These are phyloP conservation scores for Austroboletus sp. DNA, from an alignment of 1,284 basidiomycete genomes.

Conservation along the genomic window DNA sequence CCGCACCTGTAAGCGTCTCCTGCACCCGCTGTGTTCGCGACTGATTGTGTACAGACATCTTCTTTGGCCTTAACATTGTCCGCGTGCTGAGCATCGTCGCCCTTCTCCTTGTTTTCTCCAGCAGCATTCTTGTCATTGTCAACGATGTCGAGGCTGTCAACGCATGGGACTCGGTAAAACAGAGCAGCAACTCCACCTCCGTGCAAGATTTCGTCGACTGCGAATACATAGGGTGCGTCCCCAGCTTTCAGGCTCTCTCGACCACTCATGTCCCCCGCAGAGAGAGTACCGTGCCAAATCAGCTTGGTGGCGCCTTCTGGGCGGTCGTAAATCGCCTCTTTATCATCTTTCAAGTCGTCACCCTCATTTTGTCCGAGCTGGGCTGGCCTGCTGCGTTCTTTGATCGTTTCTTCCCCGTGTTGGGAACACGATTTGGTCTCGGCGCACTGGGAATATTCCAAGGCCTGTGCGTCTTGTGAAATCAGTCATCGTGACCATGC, in stretches of 20 bases:
- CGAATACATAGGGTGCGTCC: conserved; percentile 70
- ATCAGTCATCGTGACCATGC: conserved; percentile 4
- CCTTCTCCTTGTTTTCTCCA: conserved; percentile 71
- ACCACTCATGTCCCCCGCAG: conserved; percentile 33
- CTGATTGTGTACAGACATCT: conserved; percentile 45
- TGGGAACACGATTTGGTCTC: conserved; percentile 75
- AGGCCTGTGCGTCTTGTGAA: conserved; percentile 50
- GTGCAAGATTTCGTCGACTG: conserved; percentile 43
- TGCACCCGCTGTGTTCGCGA: neutral
- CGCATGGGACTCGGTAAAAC: conserved; percentile 44
- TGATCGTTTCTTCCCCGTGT: conserved; percentile 74
- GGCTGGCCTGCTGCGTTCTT: conserved; percentile 74
- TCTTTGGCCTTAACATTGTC: conserved; percentile 74
- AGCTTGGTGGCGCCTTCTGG: conserved; percentile 84
- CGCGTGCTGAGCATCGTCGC: conserved; percentile 75
- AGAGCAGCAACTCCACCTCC: conserved; percentile 30
- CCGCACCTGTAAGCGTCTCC: conserved; percentile 35
- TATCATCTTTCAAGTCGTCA: conserved; percentile 73
- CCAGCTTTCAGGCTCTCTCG: conserved; percentile 1
- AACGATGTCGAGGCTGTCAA: conserved; percentile 75
- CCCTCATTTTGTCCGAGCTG: conserved; percentile 75
- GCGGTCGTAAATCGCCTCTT: conserved; percentile 77
- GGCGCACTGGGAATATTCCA: conserved; percentile 81
- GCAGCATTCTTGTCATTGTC: conserved; percentile 75
- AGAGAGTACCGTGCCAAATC: conserved; percentile 80